phyloP scores from a whole-genome alignment of 2,329 filamentous ascomycete genomes.

The Purpureocillium lavendulum region DNA sequence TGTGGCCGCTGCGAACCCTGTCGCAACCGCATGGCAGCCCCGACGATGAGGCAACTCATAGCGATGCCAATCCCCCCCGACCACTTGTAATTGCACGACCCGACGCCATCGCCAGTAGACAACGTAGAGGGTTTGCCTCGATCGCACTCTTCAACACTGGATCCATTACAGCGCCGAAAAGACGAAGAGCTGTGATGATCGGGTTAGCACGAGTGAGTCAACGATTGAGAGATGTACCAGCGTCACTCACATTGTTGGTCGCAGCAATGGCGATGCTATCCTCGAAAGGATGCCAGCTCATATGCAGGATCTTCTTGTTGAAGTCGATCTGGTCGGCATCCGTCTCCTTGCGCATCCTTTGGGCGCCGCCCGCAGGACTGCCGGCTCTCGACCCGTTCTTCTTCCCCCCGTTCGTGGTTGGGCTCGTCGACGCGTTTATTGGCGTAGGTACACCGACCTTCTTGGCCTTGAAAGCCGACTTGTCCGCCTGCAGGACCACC shows the following conservation, averaged over 20 bases:
- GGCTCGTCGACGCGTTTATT: constrained; percentile 76
- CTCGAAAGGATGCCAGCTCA: constrained; percentile 99
- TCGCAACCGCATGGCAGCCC: too few species aligned
- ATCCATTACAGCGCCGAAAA: constrained; percentile 60
- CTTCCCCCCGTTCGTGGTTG: constrained; percentile 67
- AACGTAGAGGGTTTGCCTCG: too few species aligned
- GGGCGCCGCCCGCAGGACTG: constrained; percentile 70
- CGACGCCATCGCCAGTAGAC: too few species aligned
- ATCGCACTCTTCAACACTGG: too few species aligned
- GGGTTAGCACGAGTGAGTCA: constrained; percentile 13
- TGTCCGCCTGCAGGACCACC: constrained; percentile 94
- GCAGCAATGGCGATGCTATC: constrained; percentile 99
- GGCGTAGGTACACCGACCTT: constrained; percentile 97
- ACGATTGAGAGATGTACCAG: background rate
- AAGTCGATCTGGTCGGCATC: constrained; percentile 99
- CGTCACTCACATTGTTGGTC: constrained; percentile 84
- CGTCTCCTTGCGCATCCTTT: constrained; percentile 97
- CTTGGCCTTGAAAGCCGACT: constrained; percentile 99
- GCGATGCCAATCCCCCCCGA: too few species aligned
- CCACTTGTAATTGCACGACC: too few species aligned
- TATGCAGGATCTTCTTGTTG: constrained; percentile 99
- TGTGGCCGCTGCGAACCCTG: too few species aligned
- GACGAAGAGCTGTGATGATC: constrained; percentile 55
- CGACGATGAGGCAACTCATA: too few species aligned
- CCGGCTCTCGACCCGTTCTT: constrained; percentile 82